Base-by-base conservation (phyloP, 2,329 filamentous ascomycete species). In the Metarhizium robertsii region DNA sequence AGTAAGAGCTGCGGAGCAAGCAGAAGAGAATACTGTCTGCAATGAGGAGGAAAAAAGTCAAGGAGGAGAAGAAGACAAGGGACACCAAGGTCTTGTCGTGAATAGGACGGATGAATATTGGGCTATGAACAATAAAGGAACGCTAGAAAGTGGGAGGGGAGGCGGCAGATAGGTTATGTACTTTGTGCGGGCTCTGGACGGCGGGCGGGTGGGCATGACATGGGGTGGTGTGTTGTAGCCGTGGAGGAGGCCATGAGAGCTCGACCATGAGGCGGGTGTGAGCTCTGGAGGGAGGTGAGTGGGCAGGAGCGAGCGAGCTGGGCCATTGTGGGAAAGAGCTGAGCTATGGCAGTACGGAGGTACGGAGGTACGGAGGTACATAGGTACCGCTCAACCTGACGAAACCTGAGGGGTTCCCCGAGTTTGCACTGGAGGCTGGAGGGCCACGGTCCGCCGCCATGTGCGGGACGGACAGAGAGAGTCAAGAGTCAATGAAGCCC, bases 151-250 rank as follows among this genome's bases (percentile, higher is more conserved):
- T 42, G 42, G 42, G 52, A 51, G 42, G 40, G 52, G 48, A 53
- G 55, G 55, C 51, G 25, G 52, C 47, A 51, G 48, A 48, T 43
- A 43, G 55, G 20, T 56, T 56, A 56, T 56, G 55, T 56, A 56
- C 38, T 53, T 52, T 16, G 51, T 42, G 55, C 25, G 38, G 51
- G 55, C 40, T 50, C 50, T 47, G 45, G 46, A 46, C 46, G 50
- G 32, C 43, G 36, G 50, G 32, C n/a, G 50, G 54, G 45, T 36
- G 50, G 49, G 40, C 52, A 30, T 47, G 40, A n/a, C 40, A 46
- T 42, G 40, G 43, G 38, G 40, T 47, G 43, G 38, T 56, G 45
- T 50, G 16, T 49, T 48, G 54, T 34, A 43, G 29, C 45, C 50
- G n/a, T 52, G 49, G 42, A 25, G 25, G 25, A 25, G 25, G 25